phyloP scores from a whole-genome alignment of 371 early-diverging fungal genomes.

The Mortierella sp. region DNA sequence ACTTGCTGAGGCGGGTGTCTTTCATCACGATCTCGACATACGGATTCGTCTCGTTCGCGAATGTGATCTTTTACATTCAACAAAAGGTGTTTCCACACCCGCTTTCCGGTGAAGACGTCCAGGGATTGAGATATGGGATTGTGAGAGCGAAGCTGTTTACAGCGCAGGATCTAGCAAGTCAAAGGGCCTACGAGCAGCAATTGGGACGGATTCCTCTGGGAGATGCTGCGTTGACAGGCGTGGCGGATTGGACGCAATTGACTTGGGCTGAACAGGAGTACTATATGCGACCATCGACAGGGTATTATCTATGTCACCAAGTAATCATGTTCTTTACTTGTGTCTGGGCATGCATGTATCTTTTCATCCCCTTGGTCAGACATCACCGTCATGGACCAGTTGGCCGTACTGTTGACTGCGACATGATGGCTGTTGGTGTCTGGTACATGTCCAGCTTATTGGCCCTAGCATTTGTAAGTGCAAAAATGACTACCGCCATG shows the following conservation, averaged over 20 bases:
- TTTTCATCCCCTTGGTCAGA: slow-evolving; percentile 44
- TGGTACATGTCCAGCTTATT: too few species aligned
- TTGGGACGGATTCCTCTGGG: not conserved
- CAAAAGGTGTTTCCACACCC: slow-evolving; percentile 19
- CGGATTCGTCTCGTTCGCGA: not conserved
- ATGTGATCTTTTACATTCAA: slow-evolving; percentile 23
- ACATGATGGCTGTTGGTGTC: slow-evolving; percentile 41
- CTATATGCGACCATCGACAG: slow-evolving; percentile 22
- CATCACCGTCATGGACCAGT: slow-evolving; percentile 43
- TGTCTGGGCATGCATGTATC: slow-evolving; percentile 34
- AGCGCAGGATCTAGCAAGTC: not conserved
- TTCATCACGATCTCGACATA: slow-evolving; percentile 22
- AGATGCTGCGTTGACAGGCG: slow-evolving; percentile 17
- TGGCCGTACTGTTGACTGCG: slow-evolving; percentile 42
- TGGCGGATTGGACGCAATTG: slow-evolving; percentile 21
- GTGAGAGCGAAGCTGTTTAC: slow-evolving; percentile 18
- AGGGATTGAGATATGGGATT: slow-evolving; percentile 17
- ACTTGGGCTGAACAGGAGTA: slow-evolving; percentile 25
- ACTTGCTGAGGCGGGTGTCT: slow-evolving; percentile 27
- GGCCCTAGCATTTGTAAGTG: slow-evolving; percentile 35
- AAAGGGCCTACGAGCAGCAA: not conserved
- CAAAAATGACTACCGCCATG: not conserved
- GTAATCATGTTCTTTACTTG: slow-evolving; percentile 27
- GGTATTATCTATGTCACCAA: slow-evolving; percentile 30
- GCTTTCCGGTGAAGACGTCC: slow-evolving; percentile 21